These are phyloP conservation scores for Beta corolliflora DNA, from an alignment of 179 eudicot species.

Conservation along the genomic window DNA sequence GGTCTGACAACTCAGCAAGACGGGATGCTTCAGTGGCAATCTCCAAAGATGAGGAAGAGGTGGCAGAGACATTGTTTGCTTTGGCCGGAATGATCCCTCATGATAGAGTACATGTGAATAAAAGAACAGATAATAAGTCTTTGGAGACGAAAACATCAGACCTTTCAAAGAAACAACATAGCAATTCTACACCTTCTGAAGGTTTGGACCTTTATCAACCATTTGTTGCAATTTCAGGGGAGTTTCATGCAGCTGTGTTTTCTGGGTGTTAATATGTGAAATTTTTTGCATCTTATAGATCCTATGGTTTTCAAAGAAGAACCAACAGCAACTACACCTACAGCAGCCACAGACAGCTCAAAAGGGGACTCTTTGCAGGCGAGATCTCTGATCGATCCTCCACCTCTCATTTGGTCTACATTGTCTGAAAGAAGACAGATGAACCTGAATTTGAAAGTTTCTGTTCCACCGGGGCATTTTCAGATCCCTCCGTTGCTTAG, in stretches of 20 bases:
- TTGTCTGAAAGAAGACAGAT: constrained; percentile 34
- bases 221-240: background rate
- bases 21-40: constrained; percentile 28
- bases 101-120: constrained; percentile 18
- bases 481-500: constrained; percentile 37
- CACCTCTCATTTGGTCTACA: constrained; percentile 21
- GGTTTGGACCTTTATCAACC: constrained; percentile 26
- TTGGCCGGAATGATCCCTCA: constrained; percentile 58
- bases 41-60: constrained; percentile 84
- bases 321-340: constrained; percentile 21
- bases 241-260: background rate
- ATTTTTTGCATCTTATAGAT: constrained; percentile 14
- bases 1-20: constrained; percentile 14
- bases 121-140: constrained; percentile 21
- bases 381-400: constrained; percentile 21
- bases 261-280: background rate
- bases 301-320: constrained; percentile 28
- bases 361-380: constrained; percentile 18
- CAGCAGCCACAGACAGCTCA: constrained; percentile 16
- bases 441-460: constrained; percentile 27
- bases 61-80: constrained; percentile 66
- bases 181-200: constrained; percentile 31
- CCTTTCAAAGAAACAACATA: constrained; percentile 17
- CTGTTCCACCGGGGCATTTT: constrained; percentile 26
- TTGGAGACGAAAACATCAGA: constrained; percentile 16